Conservation (phyloP, 176 grass and related monocot genomes). For the Poa annua region DNA sequence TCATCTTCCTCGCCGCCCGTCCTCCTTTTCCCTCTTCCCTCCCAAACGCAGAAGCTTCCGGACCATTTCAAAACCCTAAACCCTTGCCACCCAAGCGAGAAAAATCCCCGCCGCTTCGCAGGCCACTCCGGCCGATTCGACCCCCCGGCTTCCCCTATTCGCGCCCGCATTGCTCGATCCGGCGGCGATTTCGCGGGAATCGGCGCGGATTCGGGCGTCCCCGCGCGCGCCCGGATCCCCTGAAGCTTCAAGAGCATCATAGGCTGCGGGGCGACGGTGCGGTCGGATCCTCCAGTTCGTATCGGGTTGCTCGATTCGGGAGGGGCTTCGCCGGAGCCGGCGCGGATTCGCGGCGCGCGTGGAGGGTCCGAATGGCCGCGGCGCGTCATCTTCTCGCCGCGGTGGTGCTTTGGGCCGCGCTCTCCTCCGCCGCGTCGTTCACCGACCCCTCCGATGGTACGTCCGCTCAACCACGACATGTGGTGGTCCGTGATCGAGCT, state of each 20-base stretch:
- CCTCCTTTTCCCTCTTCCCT: neutral
- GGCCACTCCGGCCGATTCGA: neutral
- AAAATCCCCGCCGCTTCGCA: slow-evolving; percentile 12
- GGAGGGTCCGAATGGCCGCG: slow-evolving; percentile 34
- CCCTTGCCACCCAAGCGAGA: slow-evolving; percentile 10
- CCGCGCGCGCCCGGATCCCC: slow-evolving; percentile 18
- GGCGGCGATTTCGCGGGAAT: neutral
- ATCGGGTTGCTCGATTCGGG: neutral
- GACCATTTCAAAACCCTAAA: slow-evolving; percentile 48
- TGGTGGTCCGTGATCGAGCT: slow-evolving; percentile 22
- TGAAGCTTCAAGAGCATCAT: slow-evolving; percentile 35
- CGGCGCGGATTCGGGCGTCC: slow-evolving; percentile 27
- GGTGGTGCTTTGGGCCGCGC: slow-evolving; percentile 41
- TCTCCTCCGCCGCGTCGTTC: slow-evolving; percentile 46
- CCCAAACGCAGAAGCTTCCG: slow-evolving; percentile 33
- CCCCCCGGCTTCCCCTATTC: neutral
- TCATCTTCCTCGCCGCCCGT: neutral
- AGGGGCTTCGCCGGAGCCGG: slow-evolving; percentile 15
- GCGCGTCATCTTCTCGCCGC: slow-evolving; percentile 32
- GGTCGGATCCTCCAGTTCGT: neutral
- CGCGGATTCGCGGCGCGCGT: slow-evolving; percentile 22
- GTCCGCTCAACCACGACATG: slow-evolving; percentile 11
- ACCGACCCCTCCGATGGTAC: slow-evolving; percentile 71
- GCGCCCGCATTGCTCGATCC: slow-evolving; percentile 1
- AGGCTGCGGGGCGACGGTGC: neutral